These are phyloP conservation scores for Chamaecrista fasciculata DNA, from an alignment of 306 rosid genomes.

Conservation along the genomic window DNA sequence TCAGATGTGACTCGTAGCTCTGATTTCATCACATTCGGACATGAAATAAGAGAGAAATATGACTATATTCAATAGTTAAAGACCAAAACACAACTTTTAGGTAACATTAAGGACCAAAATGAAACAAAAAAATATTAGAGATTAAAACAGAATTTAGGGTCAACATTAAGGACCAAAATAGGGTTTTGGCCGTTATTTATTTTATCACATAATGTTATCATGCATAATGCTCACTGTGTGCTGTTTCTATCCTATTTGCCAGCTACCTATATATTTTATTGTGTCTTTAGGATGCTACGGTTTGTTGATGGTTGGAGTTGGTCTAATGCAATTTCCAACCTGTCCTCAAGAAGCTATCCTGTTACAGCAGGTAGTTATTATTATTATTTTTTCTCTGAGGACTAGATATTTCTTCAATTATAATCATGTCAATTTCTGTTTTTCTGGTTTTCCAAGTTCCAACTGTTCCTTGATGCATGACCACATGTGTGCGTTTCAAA, in stretches of 20 bases:
- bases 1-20: no score
- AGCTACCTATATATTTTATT: conserved; percentile 78
- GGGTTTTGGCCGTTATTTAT: no score
- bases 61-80: no score
- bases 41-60: no score
- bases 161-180: no score
- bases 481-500: not conserved
- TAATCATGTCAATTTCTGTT: not conserved
- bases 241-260: conserved; percentile 33
- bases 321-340: conserved; percentile 80
- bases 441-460: not conserved
- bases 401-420: not conserved
- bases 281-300: conserved; percentile 92
- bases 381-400: conserved; percentile 1
- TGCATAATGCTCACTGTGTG: conserved; percentile 25
- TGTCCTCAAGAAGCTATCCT: conserved; percentile 78
- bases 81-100: no score
- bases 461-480: not conserved
- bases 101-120: no score
- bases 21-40: no score
- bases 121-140: no score
- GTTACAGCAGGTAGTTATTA: conserved; percentile 58
- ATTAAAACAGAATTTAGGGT: no score
- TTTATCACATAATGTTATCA: not conserved
- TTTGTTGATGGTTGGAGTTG: conserved; percentile 87